Base-by-base conservation (phyloP, 2,329 filamentous ascomycete genomes). In the Aspergillus neoniger region DNA sequence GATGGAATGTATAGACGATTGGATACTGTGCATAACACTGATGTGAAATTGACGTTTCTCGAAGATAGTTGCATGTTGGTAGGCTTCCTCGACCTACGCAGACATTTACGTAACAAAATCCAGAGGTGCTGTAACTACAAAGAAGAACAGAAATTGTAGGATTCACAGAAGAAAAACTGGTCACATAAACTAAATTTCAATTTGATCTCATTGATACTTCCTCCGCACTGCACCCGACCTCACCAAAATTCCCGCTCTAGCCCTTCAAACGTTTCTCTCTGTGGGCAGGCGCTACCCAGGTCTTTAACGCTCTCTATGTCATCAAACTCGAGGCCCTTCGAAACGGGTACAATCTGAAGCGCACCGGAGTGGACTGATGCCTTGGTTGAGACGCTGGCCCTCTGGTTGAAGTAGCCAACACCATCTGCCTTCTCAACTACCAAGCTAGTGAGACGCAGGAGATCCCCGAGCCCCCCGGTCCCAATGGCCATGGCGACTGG, bases 371-470 rank as follows among this genome's bases (percentile, higher is more conserved):
- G 12, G 30, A n/a, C 43, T 8, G 43, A n/a, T 17, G 10, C 28
- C 49, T 49, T 52, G 15, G 21, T 9, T 36, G 52, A 19, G 14
- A 38, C 38, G 5, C 55, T 57, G 4, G 47, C 19, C 0, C 68
- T 68, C 17, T 59, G 49, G 41, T 74, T 76, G 51, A 61, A 67
- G 49, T 62, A 69, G 15, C 78, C 78, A 2, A 80, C 62, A 17
- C 66, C 69, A 58, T 79, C 76, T 17, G 78, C 75, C 12, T 70
- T 73, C 30, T 71, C 64, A 17, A 78, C 69, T 15, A 79, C 62
- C 0, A 57, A 63, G 15, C 69, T 72, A 1, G 72, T 68, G 17
- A 74, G 50, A 8, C 67, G 63, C 17, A 74, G 66, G 36, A 77
- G 69, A n/a, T 69, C 63, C 4, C 68, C 67, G 6, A 71, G 57